A percentile compares a stretch with the other conserved stretches of the same genome.
Conservation (phyloP, 305 asterid genomes). For the Plantago rigida region DNA sequence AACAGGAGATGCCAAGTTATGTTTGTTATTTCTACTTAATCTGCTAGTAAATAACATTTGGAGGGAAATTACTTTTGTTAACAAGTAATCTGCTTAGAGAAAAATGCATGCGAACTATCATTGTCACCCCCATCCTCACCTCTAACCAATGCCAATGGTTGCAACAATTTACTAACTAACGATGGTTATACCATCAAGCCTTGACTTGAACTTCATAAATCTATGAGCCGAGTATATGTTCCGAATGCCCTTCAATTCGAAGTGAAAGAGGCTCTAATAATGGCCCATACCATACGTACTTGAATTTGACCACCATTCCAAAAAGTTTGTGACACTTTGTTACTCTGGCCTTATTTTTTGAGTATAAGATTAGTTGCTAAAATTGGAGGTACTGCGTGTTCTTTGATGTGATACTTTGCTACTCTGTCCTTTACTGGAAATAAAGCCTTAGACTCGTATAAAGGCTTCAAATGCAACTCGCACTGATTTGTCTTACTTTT, state of each 20-base stretch:
- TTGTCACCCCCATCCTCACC: not conserved
- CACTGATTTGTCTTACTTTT: slow-evolving; percentile 4
- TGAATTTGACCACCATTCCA: not conserved
- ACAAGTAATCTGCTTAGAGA: not conserved
- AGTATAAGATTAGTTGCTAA: not conserved
- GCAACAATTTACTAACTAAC: not conserved
- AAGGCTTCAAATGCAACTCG: not conserved
- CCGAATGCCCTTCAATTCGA: not conserved
- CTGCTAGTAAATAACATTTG: not conserved
- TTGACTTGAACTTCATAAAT: not conserved
- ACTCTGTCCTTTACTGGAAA: not conserved
- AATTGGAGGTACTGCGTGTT: not conserved
- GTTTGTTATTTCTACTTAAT: not conserved
- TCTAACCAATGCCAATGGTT: not conserved
- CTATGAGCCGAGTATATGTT: not conserved
- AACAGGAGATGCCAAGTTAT: not conserved
- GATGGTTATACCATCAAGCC: not conserved
- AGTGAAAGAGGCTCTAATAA: not conserved
- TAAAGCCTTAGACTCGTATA: not conserved
- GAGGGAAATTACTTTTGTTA: not conserved
- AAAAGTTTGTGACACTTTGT: too few relatives aligned
- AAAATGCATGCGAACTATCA: too few relatives aligned
- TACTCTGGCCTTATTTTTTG: too few relatives aligned
- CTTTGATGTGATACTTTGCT: not conserved
- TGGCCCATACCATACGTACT: not conserved